Base-by-base conservation (phyloP, 2,329 filamentous ascomycete species). In the Exophiala bonariae region DNA sequence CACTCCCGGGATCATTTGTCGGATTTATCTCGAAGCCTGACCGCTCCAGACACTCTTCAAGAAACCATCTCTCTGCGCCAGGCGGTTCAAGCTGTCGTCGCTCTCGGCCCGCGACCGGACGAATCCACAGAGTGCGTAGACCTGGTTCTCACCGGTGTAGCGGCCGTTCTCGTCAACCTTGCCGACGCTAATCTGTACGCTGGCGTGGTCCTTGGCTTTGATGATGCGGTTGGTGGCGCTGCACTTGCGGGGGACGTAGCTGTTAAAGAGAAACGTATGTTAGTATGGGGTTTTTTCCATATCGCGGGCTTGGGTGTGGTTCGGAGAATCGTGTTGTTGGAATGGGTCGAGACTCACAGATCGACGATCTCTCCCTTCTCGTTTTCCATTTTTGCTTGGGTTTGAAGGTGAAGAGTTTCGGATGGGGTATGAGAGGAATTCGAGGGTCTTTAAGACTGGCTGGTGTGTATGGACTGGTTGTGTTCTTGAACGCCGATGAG, bases 181-280 rank as follows among this genome's bases (percentile, higher is more conserved):
- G 76, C 86, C 92, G 72, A 99, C 81, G 66, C 86, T 89, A 76
- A 99, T 89, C 79, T 99, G 93, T 66, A 97, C 93, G 58, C 89
- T 95, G 67, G 89, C 92, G 83, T 99, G 93, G 80, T 99, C 93
- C 82, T 97, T 96, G 81, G 93, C 90, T 82, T 96, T 96, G 86
- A 99, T 97, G 83, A 97, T 96, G 79, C 93, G 89, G 89, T 95
- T 95, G 76, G 92, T 96, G 66, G 91, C 91, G 76, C 83, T 89
- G 88, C 92, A 97, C 82, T 96, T 97, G 82, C 92, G 89, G 74
- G 90, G 90, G 82, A 96, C 88, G 85, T 95, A 95, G 75, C 89
- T 95, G 71, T 45, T 34, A 33, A 44, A 16, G 26, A 39, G 20
- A 32, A 32, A 28, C 31, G 8, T 11, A 32, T 38, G 31, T 52